phyloP scores from a whole-genome alignment of 352 stramenopile genomes.

The Globisporangium parvum region DNA sequence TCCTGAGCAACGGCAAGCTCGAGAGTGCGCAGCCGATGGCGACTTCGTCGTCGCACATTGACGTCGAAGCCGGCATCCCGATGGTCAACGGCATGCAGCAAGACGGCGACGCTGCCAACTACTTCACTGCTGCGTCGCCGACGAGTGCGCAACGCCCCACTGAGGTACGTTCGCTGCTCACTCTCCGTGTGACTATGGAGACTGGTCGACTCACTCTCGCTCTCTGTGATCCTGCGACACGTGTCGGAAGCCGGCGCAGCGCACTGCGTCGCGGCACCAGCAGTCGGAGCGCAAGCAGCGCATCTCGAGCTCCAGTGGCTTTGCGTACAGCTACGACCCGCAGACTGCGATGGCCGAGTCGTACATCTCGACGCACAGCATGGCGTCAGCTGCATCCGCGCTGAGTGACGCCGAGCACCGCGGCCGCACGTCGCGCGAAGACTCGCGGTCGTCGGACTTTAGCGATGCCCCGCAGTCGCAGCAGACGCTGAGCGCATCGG shows the following conservation, averaged over 20 bases:
- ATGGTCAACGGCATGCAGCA: slow-evolving; percentile 32
- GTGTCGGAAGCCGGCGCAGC: slow-evolving; percentile 1
- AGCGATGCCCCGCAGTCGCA: slow-evolving; percentile 19
- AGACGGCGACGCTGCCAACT: slow-evolving; percentile 24
- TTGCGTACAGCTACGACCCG: slow-evolving; percentile 80
- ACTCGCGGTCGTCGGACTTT: slow-evolving; percentile 68
- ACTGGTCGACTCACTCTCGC: slow-evolving; percentile 10
- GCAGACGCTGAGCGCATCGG: slow-evolving; percentile 12
- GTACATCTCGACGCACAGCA: slow-evolving; percentile 70
- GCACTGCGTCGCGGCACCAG: slow-evolving; percentile 15
- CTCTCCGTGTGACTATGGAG: not conserved
- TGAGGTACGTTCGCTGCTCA: slow-evolving; percentile 14
- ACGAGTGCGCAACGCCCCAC: not conserved
- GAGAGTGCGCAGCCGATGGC: not conserved
- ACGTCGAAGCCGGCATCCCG: slow-evolving; percentile 49
- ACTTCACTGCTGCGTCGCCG: slow-evolving; percentile 33
- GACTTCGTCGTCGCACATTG: slow-evolving; percentile 27
- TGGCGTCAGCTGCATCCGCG: slow-evolving; percentile 45
- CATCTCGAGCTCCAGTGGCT: slow-evolving; percentile 60
- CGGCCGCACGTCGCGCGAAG: slow-evolving; percentile 54
- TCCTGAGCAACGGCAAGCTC: slow-evolving; percentile 21
- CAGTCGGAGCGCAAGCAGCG: slow-evolving; percentile 38
- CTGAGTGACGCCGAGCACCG: slow-evolving; percentile 62
- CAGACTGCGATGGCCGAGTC: slow-evolving; percentile 73
- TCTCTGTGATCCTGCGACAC: slow-evolving; percentile 5